Evolutionary conservation across 2,329 filamentous ascomycete genomes (phyloP).

Genomic region (Penicillium sp.): DNA sequence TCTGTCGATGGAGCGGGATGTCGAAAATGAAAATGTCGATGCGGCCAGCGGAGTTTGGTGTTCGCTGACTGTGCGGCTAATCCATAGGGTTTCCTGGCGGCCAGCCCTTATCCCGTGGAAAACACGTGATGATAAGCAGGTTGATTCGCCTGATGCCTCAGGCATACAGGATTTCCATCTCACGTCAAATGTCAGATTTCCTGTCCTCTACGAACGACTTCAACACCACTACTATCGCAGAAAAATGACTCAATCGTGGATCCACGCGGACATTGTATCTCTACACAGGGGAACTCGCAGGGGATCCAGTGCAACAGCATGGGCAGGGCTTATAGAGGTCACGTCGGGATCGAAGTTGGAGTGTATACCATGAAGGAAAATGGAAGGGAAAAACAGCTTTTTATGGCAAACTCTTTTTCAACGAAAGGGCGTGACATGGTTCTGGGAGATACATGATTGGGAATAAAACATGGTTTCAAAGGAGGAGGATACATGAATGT

Average conservation of each 20-base stretch:
- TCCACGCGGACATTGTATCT: not conserved
- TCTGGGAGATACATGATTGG: conserved; percentile 40
- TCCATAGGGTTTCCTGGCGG: conserved; percentile 32
- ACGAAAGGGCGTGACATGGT: conserved; percentile 22
- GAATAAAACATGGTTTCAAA: conserved; percentile 24
- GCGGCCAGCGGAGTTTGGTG: conserved; percentile 25
- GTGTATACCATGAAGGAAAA: conserved; percentile 21
- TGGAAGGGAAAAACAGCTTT: conserved; percentile 23
- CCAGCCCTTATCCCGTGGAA: conserved; percentile 27
- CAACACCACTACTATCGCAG: not conserved
- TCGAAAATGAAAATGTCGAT: conserved; percentile 21
- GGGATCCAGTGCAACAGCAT: not conserved
- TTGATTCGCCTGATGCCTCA: conserved; percentile 9
- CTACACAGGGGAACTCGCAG: conserved; percentile 16
- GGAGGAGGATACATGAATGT: conserved; percentile 44
- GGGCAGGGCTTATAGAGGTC: conserved; percentile 7
- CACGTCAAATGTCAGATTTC: not conserved
- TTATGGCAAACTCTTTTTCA: conserved; percentile 40
- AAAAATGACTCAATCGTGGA: not conserved
- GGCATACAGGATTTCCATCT: conserved; percentile 2
- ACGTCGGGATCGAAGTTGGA: conserved; percentile 1
- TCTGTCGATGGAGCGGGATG: conserved; percentile 32
- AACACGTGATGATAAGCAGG: conserved; percentile 28
- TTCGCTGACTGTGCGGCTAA: conserved; percentile 33
- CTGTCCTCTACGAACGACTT: not conserved